Evolutionary conservation across 2,329 filamentous ascomycete genomes (phyloP).

Genomic region (Arachnomyces sp.): DNA sequence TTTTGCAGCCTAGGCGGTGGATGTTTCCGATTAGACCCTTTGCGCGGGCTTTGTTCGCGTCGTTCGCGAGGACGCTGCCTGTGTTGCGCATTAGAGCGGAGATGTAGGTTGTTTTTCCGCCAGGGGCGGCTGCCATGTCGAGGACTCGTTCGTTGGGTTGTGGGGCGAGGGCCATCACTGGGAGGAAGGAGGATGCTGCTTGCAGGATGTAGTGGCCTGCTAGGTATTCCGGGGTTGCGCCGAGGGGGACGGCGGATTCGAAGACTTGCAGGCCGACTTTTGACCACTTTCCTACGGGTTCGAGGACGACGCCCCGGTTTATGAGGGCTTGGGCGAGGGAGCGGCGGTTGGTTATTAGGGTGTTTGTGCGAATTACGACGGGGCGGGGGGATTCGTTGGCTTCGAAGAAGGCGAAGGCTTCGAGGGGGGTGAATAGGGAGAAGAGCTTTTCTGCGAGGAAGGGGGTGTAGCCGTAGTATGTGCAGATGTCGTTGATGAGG

Average conservation of each 20-base stretch:
- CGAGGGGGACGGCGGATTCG: conserved; percentile 76
- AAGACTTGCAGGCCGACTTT: conserved; percentile 97
- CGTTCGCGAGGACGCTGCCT: conserved; percentile 90
- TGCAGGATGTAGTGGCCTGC: conserved; percentile 97
- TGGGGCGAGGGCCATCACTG: conserved; percentile 92
- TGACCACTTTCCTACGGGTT: conserved; percentile 96
- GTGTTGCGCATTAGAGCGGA: conserved; percentile 98
- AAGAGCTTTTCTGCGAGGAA: conserved; percentile 96
- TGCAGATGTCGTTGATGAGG: conserved; percentile 82
- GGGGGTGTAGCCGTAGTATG: conserved; percentile 92
- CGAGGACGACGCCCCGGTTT: conserved; percentile 90
- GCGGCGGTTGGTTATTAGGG: conserved; percentile 64
- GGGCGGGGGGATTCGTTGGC: conserved; percentile 93
- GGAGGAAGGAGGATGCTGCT: conserved; percentile 90
- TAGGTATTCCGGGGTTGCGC: conserved; percentile 94
- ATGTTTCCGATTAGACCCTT: conserved; percentile 98
- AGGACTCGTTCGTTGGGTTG: conserved; percentile 88
- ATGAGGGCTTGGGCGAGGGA: conserved; percentile 90
- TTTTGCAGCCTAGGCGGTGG: conserved; percentile 85
- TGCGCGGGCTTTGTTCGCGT: conserved; percentile 83
- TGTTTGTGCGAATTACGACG: conserved; percentile 95
- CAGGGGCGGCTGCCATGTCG: conserved; percentile 90
- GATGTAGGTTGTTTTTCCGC: conserved; percentile 93
- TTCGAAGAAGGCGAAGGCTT: conserved; percentile 97
- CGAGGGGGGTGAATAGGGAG: conserved; percentile 80